These are phyloP conservation scores for Ophiostoma sp. DNA, from an alignment of 2,329 filamentous ascomycete genomes.

Conservation along the genomic window DNA sequence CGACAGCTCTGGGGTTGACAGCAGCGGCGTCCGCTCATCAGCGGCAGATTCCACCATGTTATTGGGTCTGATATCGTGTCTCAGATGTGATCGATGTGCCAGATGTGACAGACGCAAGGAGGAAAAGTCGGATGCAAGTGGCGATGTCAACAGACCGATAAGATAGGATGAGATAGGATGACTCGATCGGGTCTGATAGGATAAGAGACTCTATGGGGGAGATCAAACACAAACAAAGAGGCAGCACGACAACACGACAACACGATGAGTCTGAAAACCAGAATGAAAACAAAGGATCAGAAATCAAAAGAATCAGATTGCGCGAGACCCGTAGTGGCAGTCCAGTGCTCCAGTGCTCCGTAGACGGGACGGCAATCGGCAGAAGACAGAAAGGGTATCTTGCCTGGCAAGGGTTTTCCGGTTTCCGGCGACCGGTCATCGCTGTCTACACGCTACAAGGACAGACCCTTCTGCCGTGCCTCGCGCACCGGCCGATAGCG, in stretches of 20 bases:
- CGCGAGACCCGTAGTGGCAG: background rate
- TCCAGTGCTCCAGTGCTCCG: background rate
- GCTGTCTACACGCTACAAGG: background rate
- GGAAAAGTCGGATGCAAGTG: background rate
- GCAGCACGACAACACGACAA: background rate
- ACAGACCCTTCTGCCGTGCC: background rate
- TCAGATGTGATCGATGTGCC: too few species aligned
- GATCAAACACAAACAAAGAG: background rate
- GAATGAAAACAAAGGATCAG: background rate
- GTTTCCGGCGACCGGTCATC: background rate
- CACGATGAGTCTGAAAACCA: background rate
- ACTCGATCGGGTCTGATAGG: background rate
- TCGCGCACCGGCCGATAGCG: background rate
- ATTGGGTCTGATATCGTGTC: too few species aligned
- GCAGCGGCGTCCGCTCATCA: slow-evolving; percentile 25
- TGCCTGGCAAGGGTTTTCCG: slow-evolving; percentile 5
- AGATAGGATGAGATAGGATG: background rate
- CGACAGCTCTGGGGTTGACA: background rate
- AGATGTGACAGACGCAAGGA: too few species aligned
- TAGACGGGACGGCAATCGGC: slow-evolving; percentile 12
- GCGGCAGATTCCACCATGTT: background rate
- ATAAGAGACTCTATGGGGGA: background rate
- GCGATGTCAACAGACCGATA: slow-evolving; percentile 1
- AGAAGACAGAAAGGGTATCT: background rate
- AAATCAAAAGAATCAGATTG: slow-evolving; percentile 5